Evolutionary conservation across 2,329 filamentous ascomycete species (phyloP).

Genomic region (Verticillium isaacii): DNA sequence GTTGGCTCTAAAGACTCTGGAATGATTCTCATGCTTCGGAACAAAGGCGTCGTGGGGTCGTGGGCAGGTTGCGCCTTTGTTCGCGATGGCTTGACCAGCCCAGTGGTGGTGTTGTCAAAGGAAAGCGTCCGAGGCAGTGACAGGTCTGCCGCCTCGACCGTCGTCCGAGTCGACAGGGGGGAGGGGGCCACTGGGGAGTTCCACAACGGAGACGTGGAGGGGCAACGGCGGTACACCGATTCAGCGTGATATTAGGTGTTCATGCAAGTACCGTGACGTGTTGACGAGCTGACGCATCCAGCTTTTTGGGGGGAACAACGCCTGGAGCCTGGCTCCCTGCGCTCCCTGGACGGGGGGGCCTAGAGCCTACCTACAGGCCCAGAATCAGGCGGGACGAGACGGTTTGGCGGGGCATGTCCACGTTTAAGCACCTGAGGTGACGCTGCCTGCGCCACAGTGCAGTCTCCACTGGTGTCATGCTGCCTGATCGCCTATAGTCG

Average conservation of each 20-base stretch:
- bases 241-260: too few species aligned
- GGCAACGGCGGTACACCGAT: neutral
- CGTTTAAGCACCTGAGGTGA: neutral
- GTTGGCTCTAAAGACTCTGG: neutral
- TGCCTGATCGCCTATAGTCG: neutral
- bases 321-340: neutral
- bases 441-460: neutral
- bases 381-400: neutral
- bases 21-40: neutral
- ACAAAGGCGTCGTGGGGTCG: neutral
- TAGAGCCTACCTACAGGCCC: neutral
- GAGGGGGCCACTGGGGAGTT: neutral
- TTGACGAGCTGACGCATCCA: neutral
- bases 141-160: neutral
- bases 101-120: neutral
- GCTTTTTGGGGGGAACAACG: neutral
- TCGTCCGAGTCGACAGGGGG: neutral
- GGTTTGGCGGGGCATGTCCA: neutral
- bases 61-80: neutral
- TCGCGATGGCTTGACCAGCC: neutral
- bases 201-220: neutral
- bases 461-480: neutral
- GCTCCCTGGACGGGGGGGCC: neutral
- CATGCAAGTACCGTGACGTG: neutral
- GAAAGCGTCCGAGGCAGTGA: neutral